Evolutionary conservation across 2,329 filamentous ascomycete genomes (phyloP), one percentile per base, ranked within the genome.

Genomic region (Microdochium trichocladiopsis): DNA sequence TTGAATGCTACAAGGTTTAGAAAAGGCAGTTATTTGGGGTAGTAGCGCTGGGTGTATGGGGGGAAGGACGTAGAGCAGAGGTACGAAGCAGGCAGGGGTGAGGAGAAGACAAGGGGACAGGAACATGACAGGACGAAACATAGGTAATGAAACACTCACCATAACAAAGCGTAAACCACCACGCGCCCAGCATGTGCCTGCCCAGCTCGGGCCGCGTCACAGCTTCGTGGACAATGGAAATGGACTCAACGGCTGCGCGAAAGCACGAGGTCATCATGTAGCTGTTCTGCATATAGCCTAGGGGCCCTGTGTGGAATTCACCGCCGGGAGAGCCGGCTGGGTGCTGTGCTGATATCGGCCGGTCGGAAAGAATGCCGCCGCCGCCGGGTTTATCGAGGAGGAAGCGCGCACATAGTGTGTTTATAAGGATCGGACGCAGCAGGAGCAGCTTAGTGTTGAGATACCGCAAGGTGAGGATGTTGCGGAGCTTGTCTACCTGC

Each of bases 161-260:
- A 25, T 48, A 48, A 21, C 25, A 48, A 10, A 48, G n/a, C 10
- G 45, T 48, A 48, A 24, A 48, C 45, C 45, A 48, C 45, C 45
- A 48, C 4, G 45, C 45, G 4, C 45, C 45, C 4, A 48, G 45
- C 22, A 48, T 24, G 25, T 48, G 22, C 8, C 23, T 48, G 45
- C 45, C 45, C 45, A 48, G 25, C 22, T 25, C 22, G 10, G 45
- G 45, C 16, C 25, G 4, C 25, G 45, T 48, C 8, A 48, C 22
- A 3, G 25, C 45, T 4, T 14, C 45, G 45, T 48, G 45, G 45
- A 48, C 23, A 4, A 48, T 48, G 25, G 45, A 24, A 14, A 48
- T 25, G 45, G 25, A 6, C 16, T 25, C 25, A 14, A 24, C 25
- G n/a, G 45, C 45, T 6, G 11, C 22, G 5, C 25, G 22, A 21